Base-by-base conservation (phyloP, 306 rosid genomes). In the Prunus fruticosa region DNA sequence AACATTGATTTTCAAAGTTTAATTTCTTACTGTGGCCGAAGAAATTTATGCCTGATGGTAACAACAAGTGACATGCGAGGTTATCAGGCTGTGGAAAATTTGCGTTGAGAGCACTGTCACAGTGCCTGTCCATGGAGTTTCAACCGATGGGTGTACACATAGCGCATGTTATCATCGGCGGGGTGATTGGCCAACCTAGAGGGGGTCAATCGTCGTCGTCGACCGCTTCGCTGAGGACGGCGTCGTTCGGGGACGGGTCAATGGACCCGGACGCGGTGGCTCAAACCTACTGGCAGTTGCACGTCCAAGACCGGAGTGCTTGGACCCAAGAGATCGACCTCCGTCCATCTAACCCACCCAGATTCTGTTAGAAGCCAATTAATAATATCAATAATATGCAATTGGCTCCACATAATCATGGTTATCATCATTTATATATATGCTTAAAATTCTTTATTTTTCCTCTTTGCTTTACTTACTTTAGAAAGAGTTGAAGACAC, bases 291-390 rank as follows among this genome's bases (percentile, higher is more conserved):
- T 95, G 99, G 99, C 90, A 90, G 46, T 85, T 95, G 71, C 99
- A 95, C 32, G 47, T 83, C 78, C 99, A 95, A 83, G 97, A 95
- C 80, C 84, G 87, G 7, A 83, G 79, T 22, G 91, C 97, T 71
- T 95, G 99, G 99, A 92, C 99, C 79, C 97, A 89, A 46, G 99
- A 95, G 80, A 89, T 95, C 56, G 97, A 92, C 76, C 89, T 95
- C 45, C 90, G 96, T 68, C 88, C 97, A 30, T 78, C 90, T 32
- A 62, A 54, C 43, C 66, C 95, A 20, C 60, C 86, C 25, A 78
- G 80, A 85, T 84, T 80, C 87, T 86, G 83, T 84, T 80, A 71
- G 47, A 38, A 38, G 41, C 41, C 65, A 61, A 25, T 57, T 57
- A 57, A 57, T 57, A 27, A n/a, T 34, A 34, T 47, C 38, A 60